Evolutionary conservation across 2,329 filamentous ascomycete species (phyloP).

Genomic region (Simplicillium aogashimaense): DNA sequence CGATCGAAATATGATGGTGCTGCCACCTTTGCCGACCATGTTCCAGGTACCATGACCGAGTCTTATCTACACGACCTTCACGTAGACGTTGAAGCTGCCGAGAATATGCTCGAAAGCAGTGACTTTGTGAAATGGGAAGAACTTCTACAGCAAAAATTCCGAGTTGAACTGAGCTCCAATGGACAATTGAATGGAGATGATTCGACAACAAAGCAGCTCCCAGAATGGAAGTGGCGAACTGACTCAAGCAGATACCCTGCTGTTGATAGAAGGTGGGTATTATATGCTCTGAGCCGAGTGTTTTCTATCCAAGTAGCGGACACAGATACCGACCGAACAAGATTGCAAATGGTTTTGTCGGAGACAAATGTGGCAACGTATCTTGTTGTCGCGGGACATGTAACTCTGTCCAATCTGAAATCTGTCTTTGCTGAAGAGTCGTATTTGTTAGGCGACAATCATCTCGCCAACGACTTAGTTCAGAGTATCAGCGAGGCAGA

Average conservation of each 20-base stretch:
- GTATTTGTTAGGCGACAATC: constrained; percentile 28
- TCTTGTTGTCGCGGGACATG: constrained; percentile 48
- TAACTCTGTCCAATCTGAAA: constrained; percentile 49
- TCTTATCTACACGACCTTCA: constrained; percentile 36
- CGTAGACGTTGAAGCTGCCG: constrained; percentile 34
- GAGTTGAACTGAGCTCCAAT: constrained; percentile 21
- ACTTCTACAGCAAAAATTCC: constrained; percentile 38
- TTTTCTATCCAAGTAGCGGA: constrained; percentile 41
- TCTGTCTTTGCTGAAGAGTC: constrained; percentile 44
- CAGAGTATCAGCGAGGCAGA: constrained; percentile 55
- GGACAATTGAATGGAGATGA: constrained; percentile 8
- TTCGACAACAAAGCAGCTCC: neutral
- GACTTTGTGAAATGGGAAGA: constrained; percentile 40
- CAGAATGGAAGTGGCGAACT: constrained; percentile 41
- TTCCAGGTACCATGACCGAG: constrained; percentile 41
- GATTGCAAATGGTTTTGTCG: constrained; percentile 28
- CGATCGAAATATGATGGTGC: constrained; percentile 19
- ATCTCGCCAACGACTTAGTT: constrained; percentile 51
- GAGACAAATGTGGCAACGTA: constrained; percentile 48
- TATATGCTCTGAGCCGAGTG: constrained; percentile 52
- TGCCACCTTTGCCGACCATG: constrained; percentile 21
- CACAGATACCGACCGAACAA: constrained; percentile 23
- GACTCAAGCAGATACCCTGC: constrained; percentile 36
- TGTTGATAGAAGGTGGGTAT: constrained; percentile 55
- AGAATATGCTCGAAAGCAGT: constrained; percentile 33